Percentiles rank a stretch among this genome's conserved stretches.
Conservation (phyloP, 768 basidiomycete genomes). For the Astraeus odoratus region DNA sequence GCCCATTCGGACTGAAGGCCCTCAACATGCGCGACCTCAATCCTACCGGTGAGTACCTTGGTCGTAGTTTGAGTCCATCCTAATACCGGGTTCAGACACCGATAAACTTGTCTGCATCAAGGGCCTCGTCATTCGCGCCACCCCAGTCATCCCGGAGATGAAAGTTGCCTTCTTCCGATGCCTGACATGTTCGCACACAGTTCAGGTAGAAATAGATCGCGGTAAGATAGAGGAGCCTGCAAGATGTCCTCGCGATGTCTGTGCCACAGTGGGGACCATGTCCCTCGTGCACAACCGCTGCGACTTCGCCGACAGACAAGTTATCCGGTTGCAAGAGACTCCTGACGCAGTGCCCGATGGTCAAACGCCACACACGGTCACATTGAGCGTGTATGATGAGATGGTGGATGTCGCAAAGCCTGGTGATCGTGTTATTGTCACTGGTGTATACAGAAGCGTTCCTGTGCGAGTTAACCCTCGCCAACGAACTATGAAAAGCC, state of each 20-base stretch:
- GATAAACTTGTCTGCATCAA: constrained; percentile 96
- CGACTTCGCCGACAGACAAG: constrained; percentile 93
- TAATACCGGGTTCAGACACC: too few relatives aligned
- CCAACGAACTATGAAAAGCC: constrained; percentile 83
- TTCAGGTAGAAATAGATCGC: constrained; percentile 95
- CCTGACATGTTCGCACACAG: constrained; percentile 91
- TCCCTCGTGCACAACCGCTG: constrained; percentile 95
- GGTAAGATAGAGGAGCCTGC: constrained; percentile 93
- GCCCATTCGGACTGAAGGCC: constrained; percentile 78
- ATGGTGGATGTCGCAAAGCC: constrained; percentile 95
- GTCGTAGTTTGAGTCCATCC: too few relatives aligned
- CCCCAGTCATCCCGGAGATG: constrained; percentile 99
- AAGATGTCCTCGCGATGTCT: constrained; percentile 90
- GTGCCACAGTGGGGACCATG: constrained; percentile 84
- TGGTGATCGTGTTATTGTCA: constrained; percentile 85
- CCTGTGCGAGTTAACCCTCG: constrained; percentile 94
- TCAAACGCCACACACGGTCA: constrained; percentile 97
- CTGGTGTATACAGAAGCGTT: constrained; percentile 91
- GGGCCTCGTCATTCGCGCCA: constrained; percentile 94
- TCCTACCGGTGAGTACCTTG: constrained; percentile 60
- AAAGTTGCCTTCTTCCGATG: constrained; percentile 98
- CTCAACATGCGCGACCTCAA: constrained; percentile 96
- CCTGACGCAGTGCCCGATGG: constrained; percentile 98
- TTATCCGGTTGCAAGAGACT: constrained; percentile 93
- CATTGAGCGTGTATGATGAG: constrained; percentile 96